Evolutionary conservation across 1,139 yeast genomes (phyloP).

Genomic region (Candida tunisiensis): DNA sequence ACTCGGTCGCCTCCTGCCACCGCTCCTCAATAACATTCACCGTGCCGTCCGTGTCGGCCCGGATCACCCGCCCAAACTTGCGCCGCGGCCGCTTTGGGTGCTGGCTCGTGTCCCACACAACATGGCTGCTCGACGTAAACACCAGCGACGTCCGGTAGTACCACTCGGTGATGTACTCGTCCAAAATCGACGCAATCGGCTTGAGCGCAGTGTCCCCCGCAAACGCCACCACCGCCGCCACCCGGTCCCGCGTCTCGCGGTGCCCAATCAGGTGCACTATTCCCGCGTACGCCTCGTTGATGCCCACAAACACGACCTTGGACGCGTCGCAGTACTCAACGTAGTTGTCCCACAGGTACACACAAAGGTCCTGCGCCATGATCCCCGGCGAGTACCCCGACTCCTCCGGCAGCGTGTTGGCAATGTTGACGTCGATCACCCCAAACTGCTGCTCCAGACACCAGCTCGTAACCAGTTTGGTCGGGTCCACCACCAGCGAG

Average conservation of each 20-base stretch:
- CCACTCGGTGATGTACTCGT: conserved; percentile 85
- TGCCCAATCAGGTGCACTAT: conserved; percentile 81
- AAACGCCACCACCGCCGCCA: conserved; percentile 60
- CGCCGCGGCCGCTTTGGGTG: conserved; percentile 64
- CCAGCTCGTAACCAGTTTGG: conserved; percentile 42
- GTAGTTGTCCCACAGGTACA: conserved; percentile 85
- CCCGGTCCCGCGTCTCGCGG: conserved; percentile 46
- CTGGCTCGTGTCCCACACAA: conserved; percentile 51
- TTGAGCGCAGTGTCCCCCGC: conserved; percentile 49
- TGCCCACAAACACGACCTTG: conserved; percentile 67
- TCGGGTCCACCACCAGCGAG: conserved; percentile 49
- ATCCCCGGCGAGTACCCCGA: conserved; percentile 28
- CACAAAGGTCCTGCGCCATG: conserved; percentile 58
- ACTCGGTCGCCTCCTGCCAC: conserved; percentile 63
- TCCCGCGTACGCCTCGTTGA: conserved; percentile 82
- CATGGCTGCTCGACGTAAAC: conserved; percentile 56
- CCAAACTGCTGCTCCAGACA: conserved; percentile 45
- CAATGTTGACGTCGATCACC: conserved; percentile 69
- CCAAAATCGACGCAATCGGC: conserved; percentile 71
- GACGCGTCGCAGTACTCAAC: conserved; percentile 56
- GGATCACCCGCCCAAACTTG: conserved; percentile 77
- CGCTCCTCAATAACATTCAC: conserved; percentile 67
- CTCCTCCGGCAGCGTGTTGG: conserved; percentile 15
- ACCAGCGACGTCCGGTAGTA: conserved; percentile 73
- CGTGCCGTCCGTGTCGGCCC: conserved; percentile 48